phyloP scores from a whole-genome alignment of 1,284 basidiomycete genomes.

The Paramarasmius palmivorus region DNA sequence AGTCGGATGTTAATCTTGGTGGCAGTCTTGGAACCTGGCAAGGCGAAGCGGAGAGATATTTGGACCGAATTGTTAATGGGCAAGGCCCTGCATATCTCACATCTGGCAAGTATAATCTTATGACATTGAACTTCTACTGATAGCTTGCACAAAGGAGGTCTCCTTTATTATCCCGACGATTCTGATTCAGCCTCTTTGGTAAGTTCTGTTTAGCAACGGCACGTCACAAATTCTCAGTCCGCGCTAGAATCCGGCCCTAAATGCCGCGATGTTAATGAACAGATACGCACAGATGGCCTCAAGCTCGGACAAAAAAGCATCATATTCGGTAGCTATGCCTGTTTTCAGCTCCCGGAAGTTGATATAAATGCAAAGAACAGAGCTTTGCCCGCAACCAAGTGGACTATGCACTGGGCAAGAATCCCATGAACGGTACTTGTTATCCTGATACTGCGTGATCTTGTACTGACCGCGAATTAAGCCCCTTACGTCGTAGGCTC shows the following conservation, averaged over 20 bases:
- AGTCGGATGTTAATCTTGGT: conserved; percentile 47
- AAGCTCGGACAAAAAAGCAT: conserved; percentile 50
- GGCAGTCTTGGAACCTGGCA: conserved; percentile 70
- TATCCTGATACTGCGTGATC: neutral
- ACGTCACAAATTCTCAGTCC: too few relatives aligned
- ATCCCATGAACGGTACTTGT: conserved; percentile 74
- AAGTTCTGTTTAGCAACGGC: too few relatives aligned
- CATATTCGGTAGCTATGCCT: conserved; percentile 55
- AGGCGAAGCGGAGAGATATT: conserved; percentile 70
- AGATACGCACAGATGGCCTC: conserved; percentile 79
- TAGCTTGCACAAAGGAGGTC: conserved; percentile 72
- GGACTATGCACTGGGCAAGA: conserved; percentile 82
- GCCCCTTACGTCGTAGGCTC: conserved; percentile 81
- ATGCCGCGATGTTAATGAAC: conserved; percentile 79
- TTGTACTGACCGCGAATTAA: conserved; percentile 20
- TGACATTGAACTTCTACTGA: conserved; percentile 2
- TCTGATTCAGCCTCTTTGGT: conserved; percentile 76
- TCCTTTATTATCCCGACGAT: conserved; percentile 80
- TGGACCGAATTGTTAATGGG: conserved; percentile 70
- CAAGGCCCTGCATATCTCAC: conserved; percentile 56
- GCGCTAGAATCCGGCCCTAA: conserved; percentile 90
- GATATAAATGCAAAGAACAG: conserved; percentile 33
- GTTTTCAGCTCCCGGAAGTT: conserved; percentile 11
- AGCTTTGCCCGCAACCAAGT: conserved; percentile 76
- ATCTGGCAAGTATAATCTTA: conserved; percentile 37